These are phyloP conservation scores for Phytophthora nicotianae DNA, from an alignment of 352 stramenopile genomes.

Conservation along the genomic window DNA sequence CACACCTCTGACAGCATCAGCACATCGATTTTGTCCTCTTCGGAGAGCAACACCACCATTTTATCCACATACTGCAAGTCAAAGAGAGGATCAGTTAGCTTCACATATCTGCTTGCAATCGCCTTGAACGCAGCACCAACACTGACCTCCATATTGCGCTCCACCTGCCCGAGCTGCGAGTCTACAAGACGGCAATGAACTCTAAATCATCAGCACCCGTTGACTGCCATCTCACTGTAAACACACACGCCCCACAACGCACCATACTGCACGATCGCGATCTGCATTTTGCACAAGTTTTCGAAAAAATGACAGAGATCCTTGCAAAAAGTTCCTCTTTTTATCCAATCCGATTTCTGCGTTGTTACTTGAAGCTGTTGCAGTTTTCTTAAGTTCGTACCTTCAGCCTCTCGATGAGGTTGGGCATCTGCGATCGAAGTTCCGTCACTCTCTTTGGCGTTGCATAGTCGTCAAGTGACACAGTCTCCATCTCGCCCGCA, in stretches of 20 bases:
- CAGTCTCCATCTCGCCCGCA: conserved; percentile 1
- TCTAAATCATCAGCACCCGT: neutral
- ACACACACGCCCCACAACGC: conserved; percentile 5
- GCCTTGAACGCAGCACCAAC: neutral
- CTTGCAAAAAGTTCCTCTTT: conserved; percentile 8
- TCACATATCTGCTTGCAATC: neutral
- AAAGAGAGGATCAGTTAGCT: neutral
- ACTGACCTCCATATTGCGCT: conserved; percentile 72
- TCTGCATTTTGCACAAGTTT: conserved; percentile 44
- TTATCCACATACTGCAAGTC: conserved; percentile 53
- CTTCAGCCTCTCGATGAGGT: conserved; percentile 40
- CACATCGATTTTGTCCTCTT: conserved; percentile 61
- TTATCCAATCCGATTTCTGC: conserved; percentile 23
- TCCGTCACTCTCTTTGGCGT: conserved; percentile 56
- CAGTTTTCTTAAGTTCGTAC: too few species aligned
- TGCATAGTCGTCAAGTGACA: conserved; percentile 47
- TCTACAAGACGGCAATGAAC: conserved; percentile 37
- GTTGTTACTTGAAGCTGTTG: neutral
- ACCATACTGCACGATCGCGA: conserved; percentile 87
- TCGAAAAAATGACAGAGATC: conserved; percentile 2
- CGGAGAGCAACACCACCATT: conserved; percentile 61
- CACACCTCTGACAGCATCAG: conserved; percentile 82
- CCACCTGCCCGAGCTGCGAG: conserved; percentile 66
- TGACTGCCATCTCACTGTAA: neutral
- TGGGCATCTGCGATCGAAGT: conserved; percentile 54